Base-by-base conservation (phyloP, 164 flowering plant genomes). In the Stephania japonica region DNA sequence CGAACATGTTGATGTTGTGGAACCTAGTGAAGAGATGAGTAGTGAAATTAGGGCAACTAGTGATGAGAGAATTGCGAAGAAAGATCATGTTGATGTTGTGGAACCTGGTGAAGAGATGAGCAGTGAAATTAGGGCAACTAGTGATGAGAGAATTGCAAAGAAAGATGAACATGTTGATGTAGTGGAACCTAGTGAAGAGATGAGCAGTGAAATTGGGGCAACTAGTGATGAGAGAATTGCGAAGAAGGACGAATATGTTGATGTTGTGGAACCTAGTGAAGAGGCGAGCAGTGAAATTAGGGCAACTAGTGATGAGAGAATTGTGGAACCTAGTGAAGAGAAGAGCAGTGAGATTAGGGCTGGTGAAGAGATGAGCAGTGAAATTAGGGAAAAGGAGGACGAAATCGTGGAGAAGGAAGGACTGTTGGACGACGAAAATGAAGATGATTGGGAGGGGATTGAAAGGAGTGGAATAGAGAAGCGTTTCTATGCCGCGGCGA, bases 391-490 rank as follows among this genome's bases (percentile, higher is more conserved):
- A 32, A 72, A 66, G 19, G 67, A 14, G 44, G 71, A 8, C 26
- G 78, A 9, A 44, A 74, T 42, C 27, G 75, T 65, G 9, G 80
- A 64, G 67, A 53, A 70, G 66, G 82, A 50, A 70, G 67, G 65
- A 26, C 44, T 68, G 67, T 72, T 78, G 23, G 63, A 63, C 53
- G 87, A 81, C 18, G 93, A 32, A 2, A 32, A 32, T 32, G 38
- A 86, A 27, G 95, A 90, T 71, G 98, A 89, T 65, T 94, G 98
- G 97, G 98, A 92, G 69, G 98, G 97, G 71, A 85, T 94, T 27
- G 98, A 94, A 82, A 88, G 86, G 81, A 91, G 84, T 81, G 91
- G 90, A 12, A 62, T 88, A 80, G 90, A 87, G 79, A 81, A 85
- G 71, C 72, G 32, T 7, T 94, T 94, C 72, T 87, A 71, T 2